Conservation (phyloP, 768 basidiomycete species). For the Pleurotus eryngii region DNA sequence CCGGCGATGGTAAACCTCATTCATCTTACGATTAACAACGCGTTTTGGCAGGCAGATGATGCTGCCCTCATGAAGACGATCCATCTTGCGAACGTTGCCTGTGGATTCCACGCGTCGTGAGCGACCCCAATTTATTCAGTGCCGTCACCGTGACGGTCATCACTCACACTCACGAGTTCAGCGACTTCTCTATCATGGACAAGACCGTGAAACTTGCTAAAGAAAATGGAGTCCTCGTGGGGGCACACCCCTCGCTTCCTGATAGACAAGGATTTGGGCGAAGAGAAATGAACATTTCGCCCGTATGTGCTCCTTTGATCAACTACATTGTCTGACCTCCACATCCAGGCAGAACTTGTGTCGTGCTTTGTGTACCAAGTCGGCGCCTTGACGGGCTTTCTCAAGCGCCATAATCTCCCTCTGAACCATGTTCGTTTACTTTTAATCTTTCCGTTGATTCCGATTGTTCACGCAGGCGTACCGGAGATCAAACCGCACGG, state of each 20-base stretch:
- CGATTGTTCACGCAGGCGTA: background rate
- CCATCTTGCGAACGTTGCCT: conserved; percentile 61
- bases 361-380: conserved; percentile 65
- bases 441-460: background rate
- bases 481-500: conserved; percentile 59
- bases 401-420: conserved; percentile 46
- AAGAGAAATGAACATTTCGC: conserved; percentile 59
- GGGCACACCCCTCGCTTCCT: conserved; percentile 65
- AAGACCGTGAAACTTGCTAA: conserved; percentile 59
- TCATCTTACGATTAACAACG: background rate
- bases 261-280: conserved; percentile 66
- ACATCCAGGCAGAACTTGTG: conserved; percentile 47
- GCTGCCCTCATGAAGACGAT: conserved; percentile 52
- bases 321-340: background rate
- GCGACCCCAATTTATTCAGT: background rate
- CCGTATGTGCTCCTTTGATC: conserved; percentile 31
- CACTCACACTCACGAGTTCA: conserved; percentile 12
- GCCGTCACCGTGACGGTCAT: background rate
- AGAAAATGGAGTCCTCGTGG: conserved; percentile 50
- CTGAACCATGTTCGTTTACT: conserved; percentile 47
- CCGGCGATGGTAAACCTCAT: background rate
- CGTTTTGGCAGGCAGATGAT: conserved; percentile 40
- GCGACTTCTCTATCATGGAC: conserved; percentile 66
- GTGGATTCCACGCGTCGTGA: conserved; percentile 67
- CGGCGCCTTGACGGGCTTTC: conserved; percentile 60